phyloP scores from a whole-genome alignment of 2,329 filamentous ascomycete genomes.

The Fusarium agapanthi region DNA sequence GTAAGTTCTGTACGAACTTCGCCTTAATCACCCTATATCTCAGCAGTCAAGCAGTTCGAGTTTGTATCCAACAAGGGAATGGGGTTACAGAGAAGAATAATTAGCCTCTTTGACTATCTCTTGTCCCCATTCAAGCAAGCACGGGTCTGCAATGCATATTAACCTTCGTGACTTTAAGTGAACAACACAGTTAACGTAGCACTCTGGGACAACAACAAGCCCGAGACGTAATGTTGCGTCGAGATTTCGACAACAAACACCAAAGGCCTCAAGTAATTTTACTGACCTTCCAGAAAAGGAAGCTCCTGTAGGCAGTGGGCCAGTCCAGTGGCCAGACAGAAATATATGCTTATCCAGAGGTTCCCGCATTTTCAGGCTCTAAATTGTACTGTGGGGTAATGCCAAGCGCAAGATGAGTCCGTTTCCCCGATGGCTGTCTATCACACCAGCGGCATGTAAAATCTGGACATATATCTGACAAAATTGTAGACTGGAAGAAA shows the following conservation, averaged over 20 bases:
- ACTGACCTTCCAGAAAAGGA: not conserved
- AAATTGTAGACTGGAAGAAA: too few relatives aligned
- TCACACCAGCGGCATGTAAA: not conserved
- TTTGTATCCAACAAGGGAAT: not conserved
- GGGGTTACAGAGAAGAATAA: too few relatives aligned
- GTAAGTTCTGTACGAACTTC: not conserved
- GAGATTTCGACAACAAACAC: not conserved
- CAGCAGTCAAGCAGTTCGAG: not conserved
- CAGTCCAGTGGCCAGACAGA: not conserved
- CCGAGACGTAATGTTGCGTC: fast-evolving
- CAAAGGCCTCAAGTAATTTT: not conserved
- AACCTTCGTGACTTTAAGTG: not conserved
- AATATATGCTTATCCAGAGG: not conserved
- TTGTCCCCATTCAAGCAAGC: not conserved
- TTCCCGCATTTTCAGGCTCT: not conserved
- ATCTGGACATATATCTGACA: too few relatives aligned
- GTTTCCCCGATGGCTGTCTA: not conserved
- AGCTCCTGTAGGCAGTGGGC: not conserved
- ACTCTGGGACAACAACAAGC: not conserved
- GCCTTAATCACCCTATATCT: not conserved
- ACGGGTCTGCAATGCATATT: not conserved
- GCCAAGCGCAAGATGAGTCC: not conserved
- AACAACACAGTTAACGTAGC: not conserved
- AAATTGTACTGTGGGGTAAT: not conserved
- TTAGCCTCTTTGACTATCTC: too few relatives aligned